phyloP scores from a whole-genome alignment of 352 stramenopile species.

The Globisporangium cylindrosporum region DNA sequence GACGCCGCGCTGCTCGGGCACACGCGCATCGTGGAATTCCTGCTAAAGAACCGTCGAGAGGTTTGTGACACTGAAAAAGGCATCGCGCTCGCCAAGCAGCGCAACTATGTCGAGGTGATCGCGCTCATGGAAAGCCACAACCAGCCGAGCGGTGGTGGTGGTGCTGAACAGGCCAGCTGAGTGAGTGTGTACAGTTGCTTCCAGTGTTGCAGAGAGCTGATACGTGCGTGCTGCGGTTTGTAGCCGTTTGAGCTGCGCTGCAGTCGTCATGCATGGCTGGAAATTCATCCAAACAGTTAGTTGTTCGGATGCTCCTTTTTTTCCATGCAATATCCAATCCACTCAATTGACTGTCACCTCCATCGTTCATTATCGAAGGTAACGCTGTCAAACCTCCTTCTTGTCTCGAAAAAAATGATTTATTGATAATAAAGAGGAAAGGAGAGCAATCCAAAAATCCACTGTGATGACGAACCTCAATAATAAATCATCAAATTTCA shows the following conservation, averaged over 20 bases:
- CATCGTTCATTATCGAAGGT: not conserved
- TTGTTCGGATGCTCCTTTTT: not conserved
- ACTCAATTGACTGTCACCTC: not conserved
- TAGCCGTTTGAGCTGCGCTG: not conserved
- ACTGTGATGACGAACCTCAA: not conserved
- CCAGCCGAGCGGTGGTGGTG: not conserved
- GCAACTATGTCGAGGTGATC: constrained; percentile 24
- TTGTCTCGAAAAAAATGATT: not conserved
- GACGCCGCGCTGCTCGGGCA: constrained; percentile 42
- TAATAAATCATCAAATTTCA: too few relatives aligned
- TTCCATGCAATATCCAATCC: not conserved
- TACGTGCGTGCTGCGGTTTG: not conserved
- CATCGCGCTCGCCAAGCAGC: constrained; percentile 42
- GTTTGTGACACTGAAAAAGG: constrained; percentile 39
- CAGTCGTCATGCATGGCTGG: not conserved
- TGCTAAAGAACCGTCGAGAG: constrained; percentile 32
- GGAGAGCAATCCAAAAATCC: constrained; percentile 1
- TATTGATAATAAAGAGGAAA: not conserved
- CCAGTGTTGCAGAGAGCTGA: not conserved
- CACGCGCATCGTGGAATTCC: constrained; percentile 37
- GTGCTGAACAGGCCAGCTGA: not conserved
- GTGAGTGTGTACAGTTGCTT: not conserved
- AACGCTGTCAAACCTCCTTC: not conserved
- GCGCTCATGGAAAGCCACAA: constrained; percentile 10
- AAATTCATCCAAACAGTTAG: not conserved